Base-by-base conservation (phyloP, 805 yeast genomes). In the Sugiyamaella valdiviana region DNA sequence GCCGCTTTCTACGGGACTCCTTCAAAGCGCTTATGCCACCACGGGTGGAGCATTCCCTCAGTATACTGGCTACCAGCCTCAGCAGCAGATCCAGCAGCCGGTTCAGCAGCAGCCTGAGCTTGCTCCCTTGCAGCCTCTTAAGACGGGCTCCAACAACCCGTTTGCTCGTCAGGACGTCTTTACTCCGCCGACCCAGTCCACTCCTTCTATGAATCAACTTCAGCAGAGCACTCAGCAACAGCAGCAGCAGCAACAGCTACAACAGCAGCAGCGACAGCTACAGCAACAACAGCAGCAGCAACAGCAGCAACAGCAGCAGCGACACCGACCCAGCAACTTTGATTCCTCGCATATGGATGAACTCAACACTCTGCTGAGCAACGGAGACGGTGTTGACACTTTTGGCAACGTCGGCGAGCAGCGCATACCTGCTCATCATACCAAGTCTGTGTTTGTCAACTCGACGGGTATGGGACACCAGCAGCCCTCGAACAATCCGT, bases 381-480 rank as follows among this genome's bases (percentile, higher is more conserved):
- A 80, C 39, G 97, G 96, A 23, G 86, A 95, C 0, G 97, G 96
- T 26, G 73, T 88, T 49, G 99, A 90, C 69, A 90, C 97, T 0
- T 93, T 86, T 65, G 95, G 95, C 63, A 88, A 87, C 66, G 80
- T 84, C 15, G 95, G 95, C 47, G 82, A 79, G 17, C 65, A 80
- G 6, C 81, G 96, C 69, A 78, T 91, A 48, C 96, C 98, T 2
- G 95, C 95, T 41, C 97, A 91, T 62, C 91, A 85, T 64, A 91
- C 97, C 1, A 79, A 77, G 56, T 81, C 93, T 2, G 82, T 79
- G 15, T 89, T 90, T 63, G 76, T 91, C 58, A 88, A 85, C 66
- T 85, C 96, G 20, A 82, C 85, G 52, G 97, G 96, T 26, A 50
- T 61, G 36, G 60, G 54, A 42, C 56, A 56, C 35, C 60, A 60